phyloP scores from a whole-genome alignment of 2,329 filamentous ascomycete species.

The Epicoccum nigrum region DNA sequence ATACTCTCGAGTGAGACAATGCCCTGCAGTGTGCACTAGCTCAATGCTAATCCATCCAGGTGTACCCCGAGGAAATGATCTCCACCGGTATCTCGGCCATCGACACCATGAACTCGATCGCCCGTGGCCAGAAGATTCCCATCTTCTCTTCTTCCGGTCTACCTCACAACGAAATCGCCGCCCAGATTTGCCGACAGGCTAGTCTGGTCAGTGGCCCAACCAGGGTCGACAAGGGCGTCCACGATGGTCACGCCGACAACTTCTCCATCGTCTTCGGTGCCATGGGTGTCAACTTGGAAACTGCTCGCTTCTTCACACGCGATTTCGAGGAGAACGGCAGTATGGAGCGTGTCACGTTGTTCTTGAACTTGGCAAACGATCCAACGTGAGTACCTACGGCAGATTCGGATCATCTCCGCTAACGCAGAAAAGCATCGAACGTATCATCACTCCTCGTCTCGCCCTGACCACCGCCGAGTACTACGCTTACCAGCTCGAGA shows the following conservation, averaged over 20 bases:
- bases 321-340: constrained; percentile 99
- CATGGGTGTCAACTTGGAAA: constrained; percentile 99
- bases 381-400: constrained; percentile 74
- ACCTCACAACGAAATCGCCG: constrained; percentile 98
- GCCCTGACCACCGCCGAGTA: constrained; percentile 98
- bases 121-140: constrained; percentile 98
- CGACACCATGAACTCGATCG: constrained; percentile 91
- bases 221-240: constrained; percentile 93
- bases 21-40: constrained; percentile 18
- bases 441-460: constrained; percentile 98
- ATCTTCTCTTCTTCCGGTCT: constrained; percentile 99
- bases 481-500: constrained; percentile 99
- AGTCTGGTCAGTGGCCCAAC: constrained; percentile 89
- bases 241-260: constrained; percentile 98
- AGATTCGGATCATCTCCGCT: constrained; percentile 14
- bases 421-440: constrained; percentile 75
- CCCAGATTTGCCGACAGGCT: constrained; percentile 97
- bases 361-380: constrained; percentile 99
- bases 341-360: constrained; percentile 94
- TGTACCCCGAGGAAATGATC: constrained; percentile 99
- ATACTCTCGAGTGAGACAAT: constrained; percentile 80
- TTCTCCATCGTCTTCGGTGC: constrained; percentile 99
- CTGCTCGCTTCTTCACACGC: constrained; percentile 94
- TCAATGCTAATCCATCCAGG: constrained; percentile 58
- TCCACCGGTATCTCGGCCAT: constrained; percentile 99